Evolutionary conservation across 768 basidiomycete species (phyloP).

Genomic region (Sporobolomyces roseus): DNA sequence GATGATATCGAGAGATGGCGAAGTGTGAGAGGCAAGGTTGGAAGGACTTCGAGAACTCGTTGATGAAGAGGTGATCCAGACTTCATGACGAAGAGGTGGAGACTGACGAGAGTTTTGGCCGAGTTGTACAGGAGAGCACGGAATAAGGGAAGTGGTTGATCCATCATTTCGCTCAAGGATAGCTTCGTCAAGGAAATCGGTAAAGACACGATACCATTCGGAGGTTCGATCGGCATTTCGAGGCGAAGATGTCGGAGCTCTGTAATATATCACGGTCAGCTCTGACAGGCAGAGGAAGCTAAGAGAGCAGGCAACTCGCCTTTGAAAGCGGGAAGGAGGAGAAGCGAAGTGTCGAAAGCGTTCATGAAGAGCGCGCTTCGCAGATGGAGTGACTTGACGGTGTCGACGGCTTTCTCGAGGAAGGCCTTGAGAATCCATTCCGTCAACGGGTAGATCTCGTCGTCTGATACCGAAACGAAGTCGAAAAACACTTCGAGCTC

Average conservation of each 20-base stretch:
- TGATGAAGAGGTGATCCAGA: slow-evolving; percentile 1
- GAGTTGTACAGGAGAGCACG: not conserved
- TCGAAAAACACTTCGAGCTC: slow-evolving; percentile 33
- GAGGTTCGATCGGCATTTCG: slow-evolving; percentile 18
- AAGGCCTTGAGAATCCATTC: slow-evolving; percentile 2
- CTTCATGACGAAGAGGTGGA: slow-evolving; percentile 16
- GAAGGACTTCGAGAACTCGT: slow-evolving; percentile 11
- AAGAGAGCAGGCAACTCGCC: slow-evolving; percentile 1
- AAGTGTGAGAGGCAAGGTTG: not conserved
- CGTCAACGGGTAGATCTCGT: slow-evolving; percentile 22
- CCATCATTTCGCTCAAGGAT: slow-evolving; percentile 18
- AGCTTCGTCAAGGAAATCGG: slow-evolving; percentile 3
- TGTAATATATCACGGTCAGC: not conserved
- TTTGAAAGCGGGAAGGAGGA: slow-evolving; percentile 5
- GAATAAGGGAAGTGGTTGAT: slow-evolving; percentile 10
- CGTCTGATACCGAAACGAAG: slow-evolving; percentile 15
- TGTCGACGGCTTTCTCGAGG: not conserved
- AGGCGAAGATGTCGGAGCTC: slow-evolving; percentile 19
- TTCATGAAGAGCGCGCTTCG: slow-evolving; percentile 13
- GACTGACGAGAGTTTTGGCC: not conserved
- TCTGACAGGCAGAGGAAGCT: no score
- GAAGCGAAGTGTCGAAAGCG: slow-evolving; percentile 20
- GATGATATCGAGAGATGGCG: slow-evolving; percentile 10
- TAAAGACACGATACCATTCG: not conserved
- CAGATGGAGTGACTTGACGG: slow-evolving; percentile 11